Base-by-base conservation (phyloP, 306 rosid genomes). In the Lablab purpureus region DNA sequence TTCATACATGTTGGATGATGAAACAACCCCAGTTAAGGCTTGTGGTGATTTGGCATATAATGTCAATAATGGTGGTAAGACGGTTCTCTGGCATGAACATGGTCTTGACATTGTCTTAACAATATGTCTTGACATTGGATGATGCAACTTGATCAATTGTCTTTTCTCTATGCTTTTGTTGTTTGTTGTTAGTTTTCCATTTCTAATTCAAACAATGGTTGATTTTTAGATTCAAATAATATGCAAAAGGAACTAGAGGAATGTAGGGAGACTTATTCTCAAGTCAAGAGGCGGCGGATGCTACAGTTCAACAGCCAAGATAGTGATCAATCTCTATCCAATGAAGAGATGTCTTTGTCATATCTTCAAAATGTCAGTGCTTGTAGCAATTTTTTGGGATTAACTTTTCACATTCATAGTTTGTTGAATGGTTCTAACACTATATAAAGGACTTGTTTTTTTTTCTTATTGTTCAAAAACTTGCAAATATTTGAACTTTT, bases 1-100 rank as follows among this genome's bases (percentile, higher is more conserved):
- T 75, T 90, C 99, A 18, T 88, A 84, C 85, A 89, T 96, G 94
- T 64, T 90, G 27, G 98, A 93, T 13, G 97, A 90, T 46, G 96
- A 88, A 90, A 75, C 98, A 79, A 96, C 99, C 32, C 99, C 99
- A 6, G 89, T 91, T 75, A 96, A 91, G 88, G 98, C 92, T 82
- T 91, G 96, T 40, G 92, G 94, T 77, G 94, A 90, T 83, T 84
- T 93, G 92, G 90, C 90, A n/a, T 89, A 88, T 88, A 89, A 83
- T 63, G 85, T 83, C 60, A 62, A 58, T 49, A 67, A 79, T 69
- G 71, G 58, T 37, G 91, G 98, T 88, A 83, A 71, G 80, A 27
- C 50, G 5, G 49, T 67, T 64, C 70, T 49, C 55, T 22, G 12
- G 41, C 52, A 27, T 46, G 46, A 37, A 6, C 37, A 50, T 66